Evolutionary conservation across 1,284 basidiomycete species (phyloP).

Genomic region (Cryptococcus deneoformans): DNA sequence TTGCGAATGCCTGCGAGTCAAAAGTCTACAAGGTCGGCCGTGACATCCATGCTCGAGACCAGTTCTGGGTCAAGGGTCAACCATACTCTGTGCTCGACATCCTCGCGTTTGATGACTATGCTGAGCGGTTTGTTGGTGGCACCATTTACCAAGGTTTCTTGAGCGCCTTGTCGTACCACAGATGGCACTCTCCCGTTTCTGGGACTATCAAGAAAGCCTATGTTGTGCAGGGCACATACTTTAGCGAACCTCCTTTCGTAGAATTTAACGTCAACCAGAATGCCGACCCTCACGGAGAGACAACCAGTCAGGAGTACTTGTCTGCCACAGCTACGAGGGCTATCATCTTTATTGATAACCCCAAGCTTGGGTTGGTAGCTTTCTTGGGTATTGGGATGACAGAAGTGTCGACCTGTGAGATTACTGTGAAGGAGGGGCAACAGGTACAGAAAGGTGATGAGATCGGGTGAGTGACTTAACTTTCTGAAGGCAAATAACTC

Average conservation of each 20-base stretch:
- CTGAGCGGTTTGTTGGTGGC: slow-evolving; percentile 53
- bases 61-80: slow-evolving; percentile 56
- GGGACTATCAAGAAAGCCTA: slow-evolving; percentile 54
- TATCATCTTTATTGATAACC: slow-evolving; percentile 58
- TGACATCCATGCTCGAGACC: slow-evolving; percentile 47
- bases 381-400: slow-evolving; percentile 59
- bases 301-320: slow-evolving; percentile 47
- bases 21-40: slow-evolving; percentile 48
- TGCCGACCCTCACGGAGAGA: slow-evolving; percentile 35
- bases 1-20: slow-evolving; percentile 55
- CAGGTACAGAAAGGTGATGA: slow-evolving; percentile 54
- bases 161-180: slow-evolving; percentile 55
- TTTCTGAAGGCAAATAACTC: no score
- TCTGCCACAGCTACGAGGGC: slow-evolving; percentile 52
- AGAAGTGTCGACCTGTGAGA: slow-evolving; percentile 58
- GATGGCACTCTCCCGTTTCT: slow-evolving; percentile 58
- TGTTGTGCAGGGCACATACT: slow-evolving; percentile 57
- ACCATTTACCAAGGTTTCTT: slow-evolving; percentile 60
- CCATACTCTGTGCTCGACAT: slow-evolving; percentile 53
- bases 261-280: slow-evolving; percentile 25
- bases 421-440: slow-evolving; percentile 43
- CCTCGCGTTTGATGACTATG: slow-evolving; percentile 45
- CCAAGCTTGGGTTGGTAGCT: slow-evolving; percentile 54
- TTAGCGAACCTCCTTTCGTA: slow-evolving; percentile 45
- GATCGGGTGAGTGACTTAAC: slow-evolving; percentile 40